A percentile compares a stretch with the other conserved stretches of the same genome.
Conservation (phyloP, 1,284 basidiomycete genomes). For the Trichosporon sp. region DNA sequence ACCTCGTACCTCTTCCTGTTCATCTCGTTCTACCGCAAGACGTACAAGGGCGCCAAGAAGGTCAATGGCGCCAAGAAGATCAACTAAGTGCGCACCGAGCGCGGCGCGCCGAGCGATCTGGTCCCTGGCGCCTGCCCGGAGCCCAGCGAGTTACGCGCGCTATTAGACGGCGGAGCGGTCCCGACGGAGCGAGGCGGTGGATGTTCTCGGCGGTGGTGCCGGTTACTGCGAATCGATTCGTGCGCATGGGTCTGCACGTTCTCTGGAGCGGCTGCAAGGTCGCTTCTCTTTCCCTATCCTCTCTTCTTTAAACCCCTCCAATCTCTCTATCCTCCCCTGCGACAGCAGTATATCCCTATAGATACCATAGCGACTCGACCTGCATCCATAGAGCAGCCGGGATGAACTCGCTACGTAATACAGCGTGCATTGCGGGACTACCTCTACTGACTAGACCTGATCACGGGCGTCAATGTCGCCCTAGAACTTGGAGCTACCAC, state of each 20-base stretch:
- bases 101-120: not conserved
- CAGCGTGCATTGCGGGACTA: not conserved
- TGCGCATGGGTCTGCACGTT: not conserved
- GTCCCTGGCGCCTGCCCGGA: not conserved
- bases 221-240: too few species aligned
- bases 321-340: not conserved
- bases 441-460: not conserved
- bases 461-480: not conserved
- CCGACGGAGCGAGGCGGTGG: too few species aligned
- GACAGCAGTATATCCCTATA: not conserved
- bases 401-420: not conserved
- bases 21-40: constrained; percentile 57
- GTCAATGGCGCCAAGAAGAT: constrained; percentile 28
- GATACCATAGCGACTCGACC: not conserved
- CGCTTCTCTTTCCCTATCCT: not conserved
- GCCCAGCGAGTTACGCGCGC: too few species aligned
- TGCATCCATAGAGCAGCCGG: not conserved
- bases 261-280: not conserved
- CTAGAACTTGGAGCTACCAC: not conserved
- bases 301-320: not conserved
- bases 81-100: constrained; percentile 12
- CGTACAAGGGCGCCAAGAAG: constrained; percentile 45
- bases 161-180: not conserved
- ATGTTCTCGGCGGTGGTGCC: not conserved
- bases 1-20: constrained; percentile 86